Percentiles rank a stretch among this genome's conserved stretches.
phyloP scores from a whole-genome alignment of 345 rosid genomes.

The Draba incana region DNA sequence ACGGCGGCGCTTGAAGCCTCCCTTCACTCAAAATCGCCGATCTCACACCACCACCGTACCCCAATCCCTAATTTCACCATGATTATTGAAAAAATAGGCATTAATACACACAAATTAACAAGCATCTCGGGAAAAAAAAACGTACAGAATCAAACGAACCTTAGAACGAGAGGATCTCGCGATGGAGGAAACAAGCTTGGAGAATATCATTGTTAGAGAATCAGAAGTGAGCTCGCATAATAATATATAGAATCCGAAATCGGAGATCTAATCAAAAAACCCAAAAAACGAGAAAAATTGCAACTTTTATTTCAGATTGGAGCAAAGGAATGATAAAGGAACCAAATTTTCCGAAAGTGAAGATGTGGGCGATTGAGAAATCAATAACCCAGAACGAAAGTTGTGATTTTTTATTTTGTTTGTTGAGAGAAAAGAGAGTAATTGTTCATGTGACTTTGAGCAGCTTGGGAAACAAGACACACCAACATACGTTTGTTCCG shows the following conservation, averaged over 20 bases:
- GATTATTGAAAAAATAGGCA: not conserved
- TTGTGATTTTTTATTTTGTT: slow-evolving; percentile 7
- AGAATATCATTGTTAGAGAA: slow-evolving; percentile 54
- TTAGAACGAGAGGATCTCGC: slow-evolving; percentile 61
- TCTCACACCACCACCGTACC: slow-evolving; percentile 41
- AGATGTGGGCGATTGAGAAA: slow-evolving; percentile 1
- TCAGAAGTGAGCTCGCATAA: slow-evolving; percentile 35
- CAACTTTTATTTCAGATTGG: slow-evolving; percentile 27
- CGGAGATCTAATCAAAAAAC: slow-evolving; percentile 32
- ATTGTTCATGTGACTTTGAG: not conserved
- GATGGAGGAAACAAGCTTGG: slow-evolving; percentile 55
- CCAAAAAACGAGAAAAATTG: slow-evolving; percentile 1
- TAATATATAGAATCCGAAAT: slow-evolving; percentile 15
- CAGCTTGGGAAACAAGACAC: slow-evolving; percentile 38
- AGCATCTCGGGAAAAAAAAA: not conserved
- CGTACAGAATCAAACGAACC: slow-evolving; percentile 37
- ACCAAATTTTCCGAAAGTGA: not conserved
- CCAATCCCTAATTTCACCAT: slow-evolving; percentile 39
- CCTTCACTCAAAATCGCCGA: slow-evolving; percentile 41
- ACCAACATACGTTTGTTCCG: slow-evolving; percentile 29
- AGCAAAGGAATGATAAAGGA: not conserved
- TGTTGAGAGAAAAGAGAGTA: not conserved
- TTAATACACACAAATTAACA: not conserved
- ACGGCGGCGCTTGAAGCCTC: slow-evolving; percentile 20
- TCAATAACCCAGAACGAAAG: slow-evolving; percentile 5